Conservation (phyloP, 2,329 filamentous ascomycete species). For the Diaporthe sp. region DNA sequence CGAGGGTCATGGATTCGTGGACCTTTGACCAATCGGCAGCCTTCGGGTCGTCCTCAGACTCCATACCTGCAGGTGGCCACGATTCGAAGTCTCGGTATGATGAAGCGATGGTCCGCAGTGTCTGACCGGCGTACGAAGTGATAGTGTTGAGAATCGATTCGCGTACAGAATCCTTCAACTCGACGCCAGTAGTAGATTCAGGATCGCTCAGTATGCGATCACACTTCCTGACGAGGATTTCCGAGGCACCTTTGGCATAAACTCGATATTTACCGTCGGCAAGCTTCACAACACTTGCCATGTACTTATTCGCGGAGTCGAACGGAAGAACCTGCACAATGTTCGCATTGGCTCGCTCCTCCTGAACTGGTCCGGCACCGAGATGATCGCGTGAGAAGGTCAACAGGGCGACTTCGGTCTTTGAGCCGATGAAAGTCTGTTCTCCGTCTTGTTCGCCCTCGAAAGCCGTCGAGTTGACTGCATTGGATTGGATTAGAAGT, state of each 20-base stretch:
- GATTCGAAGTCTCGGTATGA: slow-evolving; percentile 80
- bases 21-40: slow-evolving; percentile 71
- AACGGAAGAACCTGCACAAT: slow-evolving; percentile 66
- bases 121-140: slow-evolving; percentile 73
- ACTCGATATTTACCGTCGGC: slow-evolving; percentile 62
- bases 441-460: slow-evolving; percentile 58
- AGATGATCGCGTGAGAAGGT: slow-evolving; percentile 65
- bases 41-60: slow-evolving; percentile 71
- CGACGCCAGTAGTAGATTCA: slow-evolving; percentile 59
- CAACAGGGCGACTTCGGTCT: slow-evolving; percentile 68
- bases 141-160: slow-evolving; percentile 68
- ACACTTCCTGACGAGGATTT: slow-evolving; percentile 65
- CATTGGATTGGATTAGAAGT: slow-evolving; percentile 49
- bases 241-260: slow-evolving; percentile 70
- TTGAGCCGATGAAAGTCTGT: slow-evolving; percentile 65
- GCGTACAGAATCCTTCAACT: slow-evolving; percentile 70
- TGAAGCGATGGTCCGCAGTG: slow-evolving; percentile 81
- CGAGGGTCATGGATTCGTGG: slow-evolving; percentile 80
- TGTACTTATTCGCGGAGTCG: slow-evolving; percentile 68
- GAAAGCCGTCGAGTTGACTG: slow-evolving; percentile 68
- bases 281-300: slow-evolving; percentile 67
- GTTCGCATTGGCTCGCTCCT: slow-evolving; percentile 62
- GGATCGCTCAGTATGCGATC: slow-evolving; percentile 61
- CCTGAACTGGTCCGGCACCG: slow-evolving; percentile 59
- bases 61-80: slow-evolving; percentile 79